Evolutionary conservation across 768 basidiomycete species (phyloP).

Genomic region (Termitomyces sp.): DNA sequence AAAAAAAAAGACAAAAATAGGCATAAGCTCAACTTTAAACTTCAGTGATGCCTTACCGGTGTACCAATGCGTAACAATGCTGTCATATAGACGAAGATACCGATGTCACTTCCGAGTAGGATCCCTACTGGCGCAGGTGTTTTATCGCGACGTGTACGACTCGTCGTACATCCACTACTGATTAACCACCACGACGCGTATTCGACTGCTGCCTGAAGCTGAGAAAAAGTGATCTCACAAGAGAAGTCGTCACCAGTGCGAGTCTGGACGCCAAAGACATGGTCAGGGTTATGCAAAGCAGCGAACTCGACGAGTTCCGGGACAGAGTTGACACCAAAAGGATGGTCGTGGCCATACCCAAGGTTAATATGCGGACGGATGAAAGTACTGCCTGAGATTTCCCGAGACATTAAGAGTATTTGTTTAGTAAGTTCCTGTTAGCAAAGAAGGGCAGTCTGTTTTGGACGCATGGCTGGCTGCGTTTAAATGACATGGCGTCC

Average conservation of each 20-base stretch:
- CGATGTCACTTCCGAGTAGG: constrained; percentile 31
- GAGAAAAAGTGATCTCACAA: constrained; percentile 27
- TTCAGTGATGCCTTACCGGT: constrained; percentile 21
- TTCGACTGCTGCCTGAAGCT: constrained; percentile 26
- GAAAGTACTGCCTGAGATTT: constrained; percentile 21
- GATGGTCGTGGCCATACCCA: constrained; percentile 21
- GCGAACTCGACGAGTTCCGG: constrained; percentile 33
- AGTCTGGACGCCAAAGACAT: constrained; percentile 29
- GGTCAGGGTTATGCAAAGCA: constrained; percentile 27
- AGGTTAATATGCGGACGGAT: constrained; percentile 31
- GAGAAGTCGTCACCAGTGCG: constrained; percentile 19
- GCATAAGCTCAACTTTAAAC: background rate
- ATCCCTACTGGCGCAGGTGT: constrained; percentile 28
- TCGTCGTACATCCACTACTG: constrained; percentile 19
- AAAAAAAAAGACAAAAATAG: background rate
- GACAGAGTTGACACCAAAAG: constrained; percentile 26
- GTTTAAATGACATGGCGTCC: constrained; percentile 10
- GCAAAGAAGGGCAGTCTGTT: background rate
- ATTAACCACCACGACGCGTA: constrained; percentile 30
- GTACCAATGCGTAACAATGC: constrained; percentile 30
- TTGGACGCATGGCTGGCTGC: background rate
- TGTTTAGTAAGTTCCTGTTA: background rate
- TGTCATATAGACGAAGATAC: constrained; percentile 31
- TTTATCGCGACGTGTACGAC: constrained; percentile 17
- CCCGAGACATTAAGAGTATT: constrained; percentile 13